A percentile compares a stretch with the other conserved stretches of the same genome.
Evolutionary conservation across 176 grass and related monocot species (phyloP).

Genomic region (Musa schizocarpa): DNA sequence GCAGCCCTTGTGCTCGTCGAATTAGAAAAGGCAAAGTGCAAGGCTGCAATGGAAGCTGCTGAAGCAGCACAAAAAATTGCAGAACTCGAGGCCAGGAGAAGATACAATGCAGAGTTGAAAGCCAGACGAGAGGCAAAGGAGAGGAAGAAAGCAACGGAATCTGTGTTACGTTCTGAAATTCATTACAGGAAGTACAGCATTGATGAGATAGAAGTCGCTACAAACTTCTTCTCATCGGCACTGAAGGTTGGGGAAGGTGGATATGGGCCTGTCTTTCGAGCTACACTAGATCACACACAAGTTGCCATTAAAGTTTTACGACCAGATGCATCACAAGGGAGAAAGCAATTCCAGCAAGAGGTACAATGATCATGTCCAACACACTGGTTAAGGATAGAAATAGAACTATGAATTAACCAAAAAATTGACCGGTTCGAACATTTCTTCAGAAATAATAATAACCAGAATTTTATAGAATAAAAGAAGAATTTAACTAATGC

Average conservation of each 20-base stretch:
- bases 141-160: slow-evolving; percentile 45
- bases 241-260: slow-evolving; percentile 95
- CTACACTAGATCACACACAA: slow-evolving; percentile 68
- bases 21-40: slow-evolving; percentile 86
- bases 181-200: slow-evolving; percentile 86
- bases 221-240: slow-evolving; percentile 48
- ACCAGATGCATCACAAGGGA: slow-evolving; percentile 82
- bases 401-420: too few species aligned
- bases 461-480: too few species aligned
- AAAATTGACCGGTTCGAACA: too few species aligned
- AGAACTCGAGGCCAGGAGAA: slow-evolving; percentile 67
- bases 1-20: slow-evolving; percentile 62
- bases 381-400: too few species aligned
- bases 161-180: slow-evolving; percentile 33
- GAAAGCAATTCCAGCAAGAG: slow-evolving; percentile 98
- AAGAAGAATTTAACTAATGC: too few species aligned
- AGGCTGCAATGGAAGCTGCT: slow-evolving; percentile 78
- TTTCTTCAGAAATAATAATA: too few species aligned
- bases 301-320: slow-evolving; percentile 84
- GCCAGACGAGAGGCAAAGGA: slow-evolving; percentile 55
- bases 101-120: slow-evolving; percentile 66
- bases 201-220: slow-evolving; percentile 80
- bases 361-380: slow-evolving; percentile 19
- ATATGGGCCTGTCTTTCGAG: slow-evolving; percentile 88
- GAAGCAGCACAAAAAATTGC: slow-evolving; percentile 73